phyloP scores from a whole-genome alignment of 345 rosid species.

The Trapa incisa region DNA sequence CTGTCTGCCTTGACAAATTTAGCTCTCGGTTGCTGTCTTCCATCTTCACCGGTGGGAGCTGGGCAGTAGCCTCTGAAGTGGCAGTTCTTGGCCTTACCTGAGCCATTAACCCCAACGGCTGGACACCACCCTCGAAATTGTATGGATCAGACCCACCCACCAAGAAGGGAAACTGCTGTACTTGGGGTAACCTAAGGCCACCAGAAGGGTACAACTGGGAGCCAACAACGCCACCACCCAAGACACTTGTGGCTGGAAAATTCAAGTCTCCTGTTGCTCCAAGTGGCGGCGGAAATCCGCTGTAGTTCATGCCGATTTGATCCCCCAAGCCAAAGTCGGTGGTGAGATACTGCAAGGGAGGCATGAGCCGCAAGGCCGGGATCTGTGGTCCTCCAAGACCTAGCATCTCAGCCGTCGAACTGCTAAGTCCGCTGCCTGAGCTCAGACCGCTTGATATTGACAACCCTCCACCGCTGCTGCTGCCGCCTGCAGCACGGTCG shows the following conservation, averaged over 20 bases:
- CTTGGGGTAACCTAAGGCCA: constrained; percentile 42
- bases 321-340: constrained; percentile 19
- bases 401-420: constrained; percentile 19
- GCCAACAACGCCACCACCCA: constrained; percentile 14
- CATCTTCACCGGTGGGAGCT: constrained; percentile 50
- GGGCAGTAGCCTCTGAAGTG: constrained; percentile 18
- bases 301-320: constrained; percentile 31
- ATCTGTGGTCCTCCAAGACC: constrained; percentile 36
- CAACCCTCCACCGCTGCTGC: background rate
- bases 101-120: constrained; percentile 17
- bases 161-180: constrained; percentile 33
- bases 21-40: constrained; percentile 25
- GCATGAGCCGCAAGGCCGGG: constrained; percentile 31
- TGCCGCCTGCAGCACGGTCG: constrained; percentile 11
- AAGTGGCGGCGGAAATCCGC: constrained; percentile 18
- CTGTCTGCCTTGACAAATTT: constrained; percentile 39
- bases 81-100: constrained; percentile 26
- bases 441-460: background rate
- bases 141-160: constrained; percentile 40
- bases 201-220: constrained; percentile 23
- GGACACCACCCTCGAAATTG: constrained; percentile 36
- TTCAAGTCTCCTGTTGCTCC: constrained; percentile 27
- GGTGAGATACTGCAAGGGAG: constrained; percentile 36
- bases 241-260: constrained; percentile 18
- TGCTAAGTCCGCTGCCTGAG: background rate